phyloP scores from a whole-genome alignment of 2,329 filamentous ascomycete species.

The Pyrenochaeta sp. region DNA sequence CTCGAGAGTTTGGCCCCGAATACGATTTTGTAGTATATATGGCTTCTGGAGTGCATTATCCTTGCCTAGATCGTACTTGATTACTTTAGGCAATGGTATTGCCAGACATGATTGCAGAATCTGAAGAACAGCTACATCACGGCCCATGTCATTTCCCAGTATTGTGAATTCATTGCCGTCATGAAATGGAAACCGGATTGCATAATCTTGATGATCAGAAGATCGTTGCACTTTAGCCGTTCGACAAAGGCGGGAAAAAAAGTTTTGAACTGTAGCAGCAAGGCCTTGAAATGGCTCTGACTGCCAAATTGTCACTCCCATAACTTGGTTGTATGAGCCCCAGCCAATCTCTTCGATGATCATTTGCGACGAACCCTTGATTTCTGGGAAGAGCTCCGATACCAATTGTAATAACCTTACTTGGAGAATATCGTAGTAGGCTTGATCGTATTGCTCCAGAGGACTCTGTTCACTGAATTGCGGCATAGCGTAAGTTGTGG shows the following conservation, averaged over 20 bases:
- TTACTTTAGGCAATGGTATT: slow-evolving; percentile 1
- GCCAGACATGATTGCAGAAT: neutral
- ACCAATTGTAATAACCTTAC: slow-evolving; percentile 6
- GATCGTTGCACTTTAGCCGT: neutral
- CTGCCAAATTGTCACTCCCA: slow-evolving; percentile 11
- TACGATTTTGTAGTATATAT: slow-evolving; percentile 6
- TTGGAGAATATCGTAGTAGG: neutral
- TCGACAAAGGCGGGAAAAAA: too few species aligned
- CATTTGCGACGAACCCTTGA: neutral
- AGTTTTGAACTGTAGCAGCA: neutral
- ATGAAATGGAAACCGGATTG: slow-evolving; percentile 15
- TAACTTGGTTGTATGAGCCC: slow-evolving; percentile 32
- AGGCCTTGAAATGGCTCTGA: neutral
- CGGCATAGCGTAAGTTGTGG: neutral
- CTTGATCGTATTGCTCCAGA: neutral
- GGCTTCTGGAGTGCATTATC: neutral
- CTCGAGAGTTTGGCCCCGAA: slow-evolving; percentile 2
- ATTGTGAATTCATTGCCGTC: neutral
- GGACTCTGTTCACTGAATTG: neutral
- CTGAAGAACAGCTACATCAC: slow-evolving; percentile 1
- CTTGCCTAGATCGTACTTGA: neutral
- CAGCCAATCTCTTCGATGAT: slow-evolving; percentile 26
- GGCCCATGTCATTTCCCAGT: neutral
- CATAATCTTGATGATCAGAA: neutral
- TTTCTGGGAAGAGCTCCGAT: neutral